A percentile compares a stretch with the other conserved stretches of the same genome.
phyloP scores from a whole-genome alignment of 495 filamentous ascomycete species.

The Trichoderma erinaceum region DNA sequence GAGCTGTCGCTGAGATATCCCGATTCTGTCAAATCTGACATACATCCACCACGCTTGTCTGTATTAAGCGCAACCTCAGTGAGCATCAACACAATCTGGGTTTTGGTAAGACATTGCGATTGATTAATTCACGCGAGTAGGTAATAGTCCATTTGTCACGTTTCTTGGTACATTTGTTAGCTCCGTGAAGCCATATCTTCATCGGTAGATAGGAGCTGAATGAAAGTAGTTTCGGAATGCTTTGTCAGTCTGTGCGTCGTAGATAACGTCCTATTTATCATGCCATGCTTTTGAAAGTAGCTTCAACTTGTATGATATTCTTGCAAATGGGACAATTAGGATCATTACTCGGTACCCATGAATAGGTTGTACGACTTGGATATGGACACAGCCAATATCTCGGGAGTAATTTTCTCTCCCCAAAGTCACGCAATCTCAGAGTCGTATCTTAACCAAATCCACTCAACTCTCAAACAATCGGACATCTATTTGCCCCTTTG shows the following conservation, averaged over 20 bases:
- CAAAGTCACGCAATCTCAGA: neutral
- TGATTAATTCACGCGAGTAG: neutral
- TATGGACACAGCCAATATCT: neutral
- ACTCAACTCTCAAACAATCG: neutral
- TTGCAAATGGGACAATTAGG: neutral
- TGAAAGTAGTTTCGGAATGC: no score
- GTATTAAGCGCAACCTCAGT: neutral
- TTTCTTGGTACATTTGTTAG: neutral
- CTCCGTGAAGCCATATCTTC: no score
- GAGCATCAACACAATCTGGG: neutral
- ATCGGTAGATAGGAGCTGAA: no score
- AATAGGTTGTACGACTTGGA: neutral
- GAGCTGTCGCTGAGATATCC: neutral
- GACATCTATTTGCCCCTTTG: neutral
- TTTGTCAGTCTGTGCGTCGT: no score
- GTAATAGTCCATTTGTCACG: neutral
- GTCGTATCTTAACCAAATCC: neutral
- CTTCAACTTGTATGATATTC: no score
- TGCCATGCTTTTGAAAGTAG: no score
- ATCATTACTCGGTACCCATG: neutral
- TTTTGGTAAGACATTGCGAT: neutral
- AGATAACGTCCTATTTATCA: no score
- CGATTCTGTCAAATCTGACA: neutral
- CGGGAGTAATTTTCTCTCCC: constrained; percentile 1
- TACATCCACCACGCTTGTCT: neutral